Conservation (phyloP, 768 basidiomycete genomes). For the Podaxis mareebaensis region DNA sequence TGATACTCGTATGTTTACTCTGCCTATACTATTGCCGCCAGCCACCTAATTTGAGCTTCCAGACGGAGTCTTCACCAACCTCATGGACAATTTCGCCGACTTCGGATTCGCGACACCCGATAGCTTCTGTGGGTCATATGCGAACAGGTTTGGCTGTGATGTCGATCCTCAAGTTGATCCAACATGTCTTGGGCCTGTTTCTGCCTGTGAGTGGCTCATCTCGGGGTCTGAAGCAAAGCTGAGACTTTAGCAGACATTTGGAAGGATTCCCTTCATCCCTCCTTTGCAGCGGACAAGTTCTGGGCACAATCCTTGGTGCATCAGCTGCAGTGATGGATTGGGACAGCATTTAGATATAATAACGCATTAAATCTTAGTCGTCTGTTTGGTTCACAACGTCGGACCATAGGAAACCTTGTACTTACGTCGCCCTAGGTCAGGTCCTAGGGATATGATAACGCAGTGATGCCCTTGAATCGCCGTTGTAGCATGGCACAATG, state of each 20-base stretch:
- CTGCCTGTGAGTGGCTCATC: conserved; percentile 14
- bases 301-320: conserved; percentile 19
- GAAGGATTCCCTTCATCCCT: conserved; percentile 25
- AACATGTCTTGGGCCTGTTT: conserved; percentile 24
- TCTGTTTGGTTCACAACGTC: too few species aligned
- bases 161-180: conserved; percentile 18
- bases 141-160: conserved; percentile 18
- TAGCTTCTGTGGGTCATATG: conserved; percentile 21
- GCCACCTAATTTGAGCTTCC: background rate
- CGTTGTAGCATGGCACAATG: too few species aligned
- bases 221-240: background rate
- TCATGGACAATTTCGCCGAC: conserved; percentile 21
- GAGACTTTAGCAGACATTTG: conserved; percentile 21
- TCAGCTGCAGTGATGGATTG: background rate
- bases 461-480: too few species aligned
- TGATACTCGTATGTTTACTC: conserved; percentile 21
- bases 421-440: too few species aligned
- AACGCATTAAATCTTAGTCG: too few species aligned
- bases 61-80: conserved; percentile 21
- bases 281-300: conserved; percentile 21
- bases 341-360: too few species aligned
- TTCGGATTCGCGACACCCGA: conserved; percentile 24
- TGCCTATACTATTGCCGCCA: too few species aligned
- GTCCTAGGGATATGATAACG: too few species aligned
- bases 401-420: too few species aligned